A percentile compares a stretch with the other conserved stretches of the same genome.
Conservation (phyloP, 306 rosid species). For the Pyrus pyrifolia region DNA sequence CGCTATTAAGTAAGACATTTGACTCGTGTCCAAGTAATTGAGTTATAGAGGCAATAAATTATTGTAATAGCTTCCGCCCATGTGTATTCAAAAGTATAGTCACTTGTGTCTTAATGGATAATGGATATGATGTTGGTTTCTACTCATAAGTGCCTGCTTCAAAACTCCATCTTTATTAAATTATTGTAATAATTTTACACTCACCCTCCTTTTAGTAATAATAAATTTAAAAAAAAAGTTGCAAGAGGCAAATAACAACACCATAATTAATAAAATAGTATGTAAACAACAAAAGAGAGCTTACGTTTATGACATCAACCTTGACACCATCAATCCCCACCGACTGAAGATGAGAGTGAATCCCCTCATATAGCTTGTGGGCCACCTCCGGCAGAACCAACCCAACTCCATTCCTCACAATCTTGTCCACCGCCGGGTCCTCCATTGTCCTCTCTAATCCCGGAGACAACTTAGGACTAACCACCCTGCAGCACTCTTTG, state of each 20-base stretch:
- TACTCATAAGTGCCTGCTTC: accelerated
- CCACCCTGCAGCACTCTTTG: slow-evolving; percentile 20
- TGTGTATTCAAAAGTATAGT: too few relatives aligned
- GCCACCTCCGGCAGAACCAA: slow-evolving; percentile 47
- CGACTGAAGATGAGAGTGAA: slow-evolving; percentile 46
- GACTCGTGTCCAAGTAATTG: background rate
- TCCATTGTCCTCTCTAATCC: slow-evolving; percentile 46
- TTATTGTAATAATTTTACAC: too few relatives aligned
- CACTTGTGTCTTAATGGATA: too few relatives aligned
- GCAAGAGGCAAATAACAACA: too few relatives aligned
- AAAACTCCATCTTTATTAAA: too few relatives aligned
- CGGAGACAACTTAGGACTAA: slow-evolving; percentile 27
- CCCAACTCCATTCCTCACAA: slow-evolving; percentile 45
- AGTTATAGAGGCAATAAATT: too few relatives aligned
- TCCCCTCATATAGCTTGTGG: slow-evolving; percentile 41
- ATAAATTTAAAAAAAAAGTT: too few relatives aligned
- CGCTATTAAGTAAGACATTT: too few relatives aligned
- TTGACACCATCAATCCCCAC: slow-evolving; percentile 66
- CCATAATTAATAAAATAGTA: too few relatives aligned
- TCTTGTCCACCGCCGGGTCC: slow-evolving; percentile 58
- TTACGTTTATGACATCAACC: slow-evolving; percentile 67
- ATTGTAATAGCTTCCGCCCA: too few relatives aligned
- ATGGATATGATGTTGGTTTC: too few relatives aligned
- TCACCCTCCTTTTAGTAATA: too few relatives aligned
- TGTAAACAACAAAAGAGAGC: background rate